Conservation (phyloP, 2,329 filamentous ascomycete genomes). For the Hysterium pulicare region DNA sequence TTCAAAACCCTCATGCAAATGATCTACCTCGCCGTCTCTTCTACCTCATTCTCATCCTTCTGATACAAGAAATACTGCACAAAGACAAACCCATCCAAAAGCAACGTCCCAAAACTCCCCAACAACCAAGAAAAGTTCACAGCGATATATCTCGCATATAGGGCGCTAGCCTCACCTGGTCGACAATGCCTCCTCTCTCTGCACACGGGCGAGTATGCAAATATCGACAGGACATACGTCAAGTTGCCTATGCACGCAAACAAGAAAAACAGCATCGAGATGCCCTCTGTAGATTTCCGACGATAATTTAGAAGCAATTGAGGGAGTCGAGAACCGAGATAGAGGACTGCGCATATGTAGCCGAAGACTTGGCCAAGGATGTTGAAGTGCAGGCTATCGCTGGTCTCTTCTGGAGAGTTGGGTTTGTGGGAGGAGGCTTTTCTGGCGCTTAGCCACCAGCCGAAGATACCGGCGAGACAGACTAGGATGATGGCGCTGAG, state of each 20-base stretch:
- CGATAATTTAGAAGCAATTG: conserved; percentile 91
- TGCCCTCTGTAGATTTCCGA: conserved; percentile 87
- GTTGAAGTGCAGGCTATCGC: conserved; percentile 63
- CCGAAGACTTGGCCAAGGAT: conserved; percentile 85
- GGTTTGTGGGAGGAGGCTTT: conserved; percentile 23
- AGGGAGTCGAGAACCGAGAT: conserved; percentile 84
- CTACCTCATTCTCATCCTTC: conserved; percentile 41
- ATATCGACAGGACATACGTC: conserved; percentile 87
- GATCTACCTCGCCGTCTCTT: conserved; percentile 22
- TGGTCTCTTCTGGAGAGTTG: conserved; percentile 29
- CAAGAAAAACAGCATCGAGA: conserved; percentile 91
- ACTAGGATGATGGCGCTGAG: conserved; percentile 73
- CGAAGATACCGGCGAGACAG: conserved; percentile 74
- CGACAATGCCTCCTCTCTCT: conserved; percentile 49
- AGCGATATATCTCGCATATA: conserved; percentile 79
- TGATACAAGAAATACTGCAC: conserved; percentile 87
- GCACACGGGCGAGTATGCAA: conserved; percentile 81
- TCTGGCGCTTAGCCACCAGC: conserved; percentile 70
- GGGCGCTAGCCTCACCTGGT: conserved; percentile 59
- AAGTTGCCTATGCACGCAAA: conserved; percentile 95
- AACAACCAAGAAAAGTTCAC: conserved; percentile 90
- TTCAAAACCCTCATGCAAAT: too few species aligned
- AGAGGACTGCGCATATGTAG: conserved; percentile 84
- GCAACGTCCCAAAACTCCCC: conserved; percentile 81
- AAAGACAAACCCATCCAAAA: conserved; percentile 84